Percentiles rank a stretch among this genome's conserved stretches.
Evolutionary conservation across 78 protist species (phyloP).

Genomic region (Mantamonas sphyraenae): DNA sequence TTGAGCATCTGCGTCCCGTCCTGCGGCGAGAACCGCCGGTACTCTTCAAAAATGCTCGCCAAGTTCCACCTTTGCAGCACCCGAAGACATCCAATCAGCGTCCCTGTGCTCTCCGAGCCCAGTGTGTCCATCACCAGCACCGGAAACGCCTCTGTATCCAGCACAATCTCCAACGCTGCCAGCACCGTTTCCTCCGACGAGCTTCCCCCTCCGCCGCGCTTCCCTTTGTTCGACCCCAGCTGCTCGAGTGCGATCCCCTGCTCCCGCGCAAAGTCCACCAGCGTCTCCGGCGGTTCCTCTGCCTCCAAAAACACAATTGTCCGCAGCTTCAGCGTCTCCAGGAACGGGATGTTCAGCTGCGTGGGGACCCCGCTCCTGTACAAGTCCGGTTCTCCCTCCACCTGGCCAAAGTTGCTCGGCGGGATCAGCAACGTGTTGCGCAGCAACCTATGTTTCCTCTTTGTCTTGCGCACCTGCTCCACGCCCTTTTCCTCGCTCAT

Average conservation of each 20-base stretch:
- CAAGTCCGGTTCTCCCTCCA: constrained; percentile 79
- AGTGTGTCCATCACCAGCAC: constrained; percentile 75
- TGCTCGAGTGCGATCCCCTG: background rate
- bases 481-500: background rate
- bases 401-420: constrained; percentile 77
- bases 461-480: background rate
- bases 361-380: constrained; percentile 82
- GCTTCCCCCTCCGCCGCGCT: background rate
- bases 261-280: constrained; percentile 16
- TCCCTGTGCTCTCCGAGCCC: constrained; percentile 82
- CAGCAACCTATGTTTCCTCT: no score
- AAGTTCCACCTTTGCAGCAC: constrained; percentile 89
- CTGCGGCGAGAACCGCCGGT: constrained; percentile 67
- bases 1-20: constrained; percentile 50
- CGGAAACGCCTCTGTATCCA: constrained; percentile 70
- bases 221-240: background rate
- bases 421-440: constrained; percentile 44
- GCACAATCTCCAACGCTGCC: constrained; percentile 57
- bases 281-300: constrained; percentile 66
- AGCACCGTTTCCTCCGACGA: constrained; percentile 69
- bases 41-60: constrained; percentile 84
- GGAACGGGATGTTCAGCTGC: constrained; percentile 79
- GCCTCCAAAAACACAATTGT: constrained; percentile 69
- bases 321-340: constrained; percentile 68
- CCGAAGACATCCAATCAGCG: constrained; percentile 85